Evolutionary conservation across 2,329 filamentous ascomycete species (phyloP), one percentile per base, ranked within the genome.

Genomic region (Clonostachys rhizophaga): DNA sequence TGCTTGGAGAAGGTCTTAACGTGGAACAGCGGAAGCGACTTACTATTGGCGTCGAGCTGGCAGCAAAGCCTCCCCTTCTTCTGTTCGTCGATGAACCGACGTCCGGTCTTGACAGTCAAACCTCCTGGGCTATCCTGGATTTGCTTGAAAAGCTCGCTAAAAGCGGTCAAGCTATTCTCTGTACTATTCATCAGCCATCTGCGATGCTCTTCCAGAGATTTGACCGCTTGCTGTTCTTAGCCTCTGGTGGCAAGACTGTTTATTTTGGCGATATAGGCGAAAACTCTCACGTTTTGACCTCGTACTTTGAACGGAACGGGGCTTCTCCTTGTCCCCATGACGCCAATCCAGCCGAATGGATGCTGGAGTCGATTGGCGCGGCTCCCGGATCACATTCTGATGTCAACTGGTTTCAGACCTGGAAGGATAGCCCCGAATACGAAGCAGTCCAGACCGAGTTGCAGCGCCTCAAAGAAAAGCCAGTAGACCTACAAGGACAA

Each of bases 381-480:
- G 41, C 46, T 45, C 43, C 56, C 46, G 47, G 66, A 65, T 74
- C 79, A 17, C 47, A 78, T 44, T 79, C 89, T 55, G 91, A 87
- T 87, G 81, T 86, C 57, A 75, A 83, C 58, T 84, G 80, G 80
- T 70, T 71, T 54, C 61, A 72, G 45, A 67, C 74, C 2, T 84
- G 81, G 79, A 69, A 69, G 17, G 65, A 70, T 9, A 76, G 72
- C 48, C 58, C 68, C 16, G 78, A 82, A 42, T 40, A 42, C 18
- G 20, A 34, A 24, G 33, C 30, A 16, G 37, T 46, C 13, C 34
- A 49, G 20, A 59, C 60, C 12, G 78, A 83, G 55, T 67, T 79
- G 16, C 64, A 74, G 43, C 66, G 69, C 34, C 68, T 84, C 30
- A 80, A 40, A 78, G 64, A 48, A 36, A 68, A 89, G 90, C 13